phyloP scores from a whole-genome alignment of 140 eudicot genomes.

The Flaveria floridana region DNA sequence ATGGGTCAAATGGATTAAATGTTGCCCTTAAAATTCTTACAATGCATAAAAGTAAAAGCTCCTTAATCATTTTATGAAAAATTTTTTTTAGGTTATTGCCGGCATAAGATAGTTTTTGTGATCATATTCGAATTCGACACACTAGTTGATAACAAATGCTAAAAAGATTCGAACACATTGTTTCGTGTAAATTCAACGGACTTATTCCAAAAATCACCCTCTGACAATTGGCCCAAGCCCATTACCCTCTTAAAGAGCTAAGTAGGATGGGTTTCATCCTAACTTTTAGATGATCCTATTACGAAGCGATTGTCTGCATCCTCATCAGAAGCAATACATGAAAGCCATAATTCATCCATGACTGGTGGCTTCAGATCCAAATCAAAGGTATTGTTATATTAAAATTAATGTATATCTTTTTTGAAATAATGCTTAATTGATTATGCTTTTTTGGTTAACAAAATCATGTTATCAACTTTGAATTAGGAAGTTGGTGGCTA shows the following conservation, averaged over 20 bases:
- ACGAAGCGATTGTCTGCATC: slow-evolving; percentile 55
- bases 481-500: slow-evolving; percentile 9
- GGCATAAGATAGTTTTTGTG: not conserved
- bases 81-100: not conserved
- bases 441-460: not conserved
- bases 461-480: slow-evolving; percentile 13
- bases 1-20: not conserved
- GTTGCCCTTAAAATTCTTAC: not conserved
- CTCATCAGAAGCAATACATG: slow-evolving; percentile 46
- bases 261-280: slow-evolving; percentile 17
- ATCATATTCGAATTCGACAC: not conserved
- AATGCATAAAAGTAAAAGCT: not conserved
- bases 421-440: slow-evolving; percentile 7
- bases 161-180: not conserved
- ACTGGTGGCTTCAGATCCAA: slow-evolving; percentile 39
- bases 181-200: not conserved
- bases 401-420: not conserved
- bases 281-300: slow-evolving; percentile 73
- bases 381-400: slow-evolving; percentile 44
- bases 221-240: not conserved
- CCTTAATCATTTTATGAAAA: no score
- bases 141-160: not conserved
- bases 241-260: not conserved
- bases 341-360: slow-evolving; percentile 33
- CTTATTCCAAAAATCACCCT: not conserved